Percentiles rank a stretch among this genome's conserved stretches.
Conservation (phyloP, 2,329 filamentous ascomycete species). For the Xylariaceae sp. region DNA sequence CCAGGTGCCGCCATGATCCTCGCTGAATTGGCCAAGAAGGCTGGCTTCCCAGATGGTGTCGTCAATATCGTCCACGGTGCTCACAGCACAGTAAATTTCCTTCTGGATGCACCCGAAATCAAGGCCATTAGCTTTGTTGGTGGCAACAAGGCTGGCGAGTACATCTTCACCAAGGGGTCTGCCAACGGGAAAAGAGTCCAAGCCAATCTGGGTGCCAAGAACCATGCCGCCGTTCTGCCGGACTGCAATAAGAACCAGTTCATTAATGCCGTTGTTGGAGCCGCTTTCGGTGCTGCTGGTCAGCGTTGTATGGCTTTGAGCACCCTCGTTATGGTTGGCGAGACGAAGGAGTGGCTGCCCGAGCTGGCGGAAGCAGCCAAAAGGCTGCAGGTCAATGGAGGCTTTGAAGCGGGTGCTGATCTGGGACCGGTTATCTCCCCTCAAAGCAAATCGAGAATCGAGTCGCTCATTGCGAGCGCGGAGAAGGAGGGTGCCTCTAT, state of each 20-base stretch:
- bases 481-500: conserved; percentile 79
- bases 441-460: conserved; percentile 73
- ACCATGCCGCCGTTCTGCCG: conserved; percentile 78
- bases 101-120: conserved; percentile 78
- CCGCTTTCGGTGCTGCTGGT: conserved; percentile 79
- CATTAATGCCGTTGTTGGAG: conserved; percentile 76
- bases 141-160: conserved; percentile 83
- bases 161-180: conserved; percentile 74
- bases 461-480: conserved; percentile 68
- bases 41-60: conserved; percentile 76
- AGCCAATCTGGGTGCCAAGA: conserved; percentile 84
- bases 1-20: conserved; percentile 83
- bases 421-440: conserved; percentile 78
- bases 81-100: conserved; percentile 78
- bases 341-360: conserved; percentile 76
- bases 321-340: conserved; percentile 77
- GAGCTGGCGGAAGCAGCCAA: conserved; percentile 75
- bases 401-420: conserved; percentile 76
- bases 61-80: conserved; percentile 80
- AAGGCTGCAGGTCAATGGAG: conserved; percentile 69
- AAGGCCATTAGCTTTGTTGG: conserved; percentile 86
- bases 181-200: conserved; percentile 86
- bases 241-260: conserved; percentile 91
- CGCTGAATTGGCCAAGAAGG: conserved; percentile 72
- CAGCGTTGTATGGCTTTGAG: conserved; percentile 85